Conservation (phyloP, 345 rosid genomes). For the Litchi chinensis region DNA sequence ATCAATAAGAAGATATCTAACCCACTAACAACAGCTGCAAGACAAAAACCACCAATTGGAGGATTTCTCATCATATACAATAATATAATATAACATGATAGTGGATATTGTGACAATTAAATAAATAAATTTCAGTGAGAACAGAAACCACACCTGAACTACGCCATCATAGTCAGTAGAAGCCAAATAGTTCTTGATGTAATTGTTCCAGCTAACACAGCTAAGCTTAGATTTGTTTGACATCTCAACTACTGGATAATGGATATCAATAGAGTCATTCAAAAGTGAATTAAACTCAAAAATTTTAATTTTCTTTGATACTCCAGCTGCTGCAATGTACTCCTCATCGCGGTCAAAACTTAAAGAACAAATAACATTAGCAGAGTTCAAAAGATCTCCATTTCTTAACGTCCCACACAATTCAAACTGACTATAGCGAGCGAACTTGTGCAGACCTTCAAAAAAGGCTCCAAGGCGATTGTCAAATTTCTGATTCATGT, state of each 20-base stretch:
- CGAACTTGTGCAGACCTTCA: constrained; percentile 76
- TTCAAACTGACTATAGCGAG: constrained; percentile 77
- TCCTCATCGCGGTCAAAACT: constrained; percentile 79
- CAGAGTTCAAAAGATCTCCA: constrained; percentile 71
- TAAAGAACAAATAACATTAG: constrained; percentile 79
- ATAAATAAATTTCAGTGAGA: constrained; percentile 22
- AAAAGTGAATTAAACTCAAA: constrained; percentile 70
- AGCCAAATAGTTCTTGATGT: constrained; percentile 84
- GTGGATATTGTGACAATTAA: neutral
- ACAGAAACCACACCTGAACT: constrained; percentile 55
- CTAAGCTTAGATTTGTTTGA: constrained; percentile 76
- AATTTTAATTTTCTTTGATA: constrained; percentile 80
- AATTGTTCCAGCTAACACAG: constrained; percentile 91
- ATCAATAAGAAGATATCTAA: neutral
- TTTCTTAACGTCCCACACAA: constrained; percentile 68
- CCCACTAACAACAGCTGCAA: neutral
- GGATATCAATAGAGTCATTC: constrained; percentile 70
- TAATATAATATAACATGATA: neutral
- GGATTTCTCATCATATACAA: constrained; percentile 5
- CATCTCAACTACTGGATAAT: constrained; percentile 86
- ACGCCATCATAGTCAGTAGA: constrained; percentile 88
- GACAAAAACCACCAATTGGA: neutral
- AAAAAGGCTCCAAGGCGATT: constrained; percentile 69
- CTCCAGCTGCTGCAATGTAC: constrained; percentile 92
- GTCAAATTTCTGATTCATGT: constrained; percentile 36